A percentile compares a stretch with the other conserved stretches of the same genome.
phyloP scores from a whole-genome alignment of 768 basidiomycete genomes.

The Psilocybe azurescens region DNA sequence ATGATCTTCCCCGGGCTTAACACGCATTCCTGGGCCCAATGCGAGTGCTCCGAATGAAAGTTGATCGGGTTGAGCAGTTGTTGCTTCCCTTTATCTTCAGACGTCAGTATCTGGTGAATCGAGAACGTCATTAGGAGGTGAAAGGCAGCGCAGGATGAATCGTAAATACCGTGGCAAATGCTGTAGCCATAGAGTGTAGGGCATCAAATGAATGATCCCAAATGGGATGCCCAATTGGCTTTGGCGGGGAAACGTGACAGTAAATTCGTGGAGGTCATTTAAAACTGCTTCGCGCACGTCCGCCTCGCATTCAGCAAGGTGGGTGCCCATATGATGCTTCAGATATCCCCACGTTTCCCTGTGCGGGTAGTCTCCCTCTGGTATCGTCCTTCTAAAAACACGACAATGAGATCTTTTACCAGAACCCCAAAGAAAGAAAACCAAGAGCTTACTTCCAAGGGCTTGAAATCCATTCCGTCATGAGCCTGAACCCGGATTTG shows the following conservation, averaged over 20 bases:
- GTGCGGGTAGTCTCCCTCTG: not conserved
- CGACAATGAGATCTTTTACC: not conserved
- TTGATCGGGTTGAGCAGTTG: slow-evolving; percentile 11
- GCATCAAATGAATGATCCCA: slow-evolving; percentile 17
- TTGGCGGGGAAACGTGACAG: slow-evolving; percentile 5
- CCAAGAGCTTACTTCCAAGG: slow-evolving; percentile 7
- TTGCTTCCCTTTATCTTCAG: not conserved
- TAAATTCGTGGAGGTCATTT: slow-evolving; percentile 6
- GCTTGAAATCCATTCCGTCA: slow-evolving; percentile 9
- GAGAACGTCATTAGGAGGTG: not conserved
- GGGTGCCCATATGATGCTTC: slow-evolving; percentile 17
- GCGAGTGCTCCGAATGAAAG: slow-evolving; percentile 21
- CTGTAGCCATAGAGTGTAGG: slow-evolving; percentile 16
- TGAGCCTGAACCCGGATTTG: slow-evolving; percentile 10
- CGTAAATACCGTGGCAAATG: slow-evolving; percentile 12
- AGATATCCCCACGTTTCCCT: slow-evolving; percentile 21
- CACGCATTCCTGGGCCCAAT: slow-evolving; percentile 15
- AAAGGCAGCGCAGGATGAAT: not conserved
- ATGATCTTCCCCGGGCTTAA: not conserved
- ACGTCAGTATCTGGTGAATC: not conserved
- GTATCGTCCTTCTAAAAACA: not conserved
- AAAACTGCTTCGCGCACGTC: not conserved
- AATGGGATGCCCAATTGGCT: not conserved
- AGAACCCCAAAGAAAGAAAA: not conserved
- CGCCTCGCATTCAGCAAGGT: slow-evolving; percentile 9